phyloP scores from a whole-genome alignment of 2,329 filamentous ascomycete species.

The Metarhizium robertsii region DNA sequence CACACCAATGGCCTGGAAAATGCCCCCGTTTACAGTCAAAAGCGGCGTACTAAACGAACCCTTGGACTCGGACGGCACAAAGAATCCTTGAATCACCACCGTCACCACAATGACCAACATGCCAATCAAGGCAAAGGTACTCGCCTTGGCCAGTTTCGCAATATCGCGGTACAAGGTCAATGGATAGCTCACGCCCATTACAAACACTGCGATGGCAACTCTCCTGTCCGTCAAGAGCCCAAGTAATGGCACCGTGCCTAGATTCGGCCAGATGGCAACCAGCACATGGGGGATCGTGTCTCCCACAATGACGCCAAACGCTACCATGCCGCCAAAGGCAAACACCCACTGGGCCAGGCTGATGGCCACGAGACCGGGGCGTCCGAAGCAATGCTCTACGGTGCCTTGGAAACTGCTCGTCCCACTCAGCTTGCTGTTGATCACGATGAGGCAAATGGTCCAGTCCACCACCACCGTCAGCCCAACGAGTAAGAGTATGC shows the following conservation, averaged over 20 bases:
- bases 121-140: constrained; percentile 82
- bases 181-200: constrained; percentile 79
- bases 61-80: constrained; percentile 61
- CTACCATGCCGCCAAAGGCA: constrained; percentile 97
- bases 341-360: constrained; percentile 91
- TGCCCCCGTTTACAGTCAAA: constrained; percentile 72
- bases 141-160: constrained; percentile 95
- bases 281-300: constrained; percentile 93
- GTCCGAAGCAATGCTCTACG: constrained; percentile 90
- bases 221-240: constrained; percentile 74
- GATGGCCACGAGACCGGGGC: constrained; percentile 79
- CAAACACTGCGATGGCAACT: constrained; percentile 80
- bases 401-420: constrained; percentile 92
- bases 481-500: constrained; percentile 64
- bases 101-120: constrained; percentile 87
- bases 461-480: constrained; percentile 87
- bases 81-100: constrained; percentile 72
- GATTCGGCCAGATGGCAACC: constrained; percentile 67
- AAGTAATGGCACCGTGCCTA: constrained; percentile 64
- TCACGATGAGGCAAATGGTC: constrained; percentile 94
- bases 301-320: constrained; percentile 94
- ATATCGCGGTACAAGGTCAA: constrained; percentile 93
- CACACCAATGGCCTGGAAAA: constrained; percentile 94
- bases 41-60: constrained; percentile 63
- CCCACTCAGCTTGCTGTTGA: constrained; percentile 94